phyloP scores from a whole-genome alignment of 192 early-diverging fungal species.

The Funneliformis mosseae region DNA sequence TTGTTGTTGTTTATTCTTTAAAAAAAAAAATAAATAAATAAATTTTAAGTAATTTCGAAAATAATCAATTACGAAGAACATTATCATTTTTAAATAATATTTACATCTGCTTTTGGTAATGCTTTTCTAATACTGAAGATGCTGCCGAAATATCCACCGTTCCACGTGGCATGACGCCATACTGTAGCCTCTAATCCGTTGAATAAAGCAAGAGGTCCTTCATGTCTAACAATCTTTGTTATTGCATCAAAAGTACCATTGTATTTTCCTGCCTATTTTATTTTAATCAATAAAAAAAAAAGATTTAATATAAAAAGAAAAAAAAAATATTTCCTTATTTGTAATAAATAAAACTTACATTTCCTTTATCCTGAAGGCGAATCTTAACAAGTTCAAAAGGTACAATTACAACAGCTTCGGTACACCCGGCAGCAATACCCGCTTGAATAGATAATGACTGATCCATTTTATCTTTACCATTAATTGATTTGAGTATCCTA shows the following conservation, averaged over 20 bases:
- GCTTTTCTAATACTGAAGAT: constrained; percentile 69
- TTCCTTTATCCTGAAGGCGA: constrained; percentile 89
- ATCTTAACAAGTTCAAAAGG: constrained; percentile 96
- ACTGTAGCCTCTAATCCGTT: constrained; percentile 93
- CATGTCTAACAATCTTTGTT: constrained; percentile 75
- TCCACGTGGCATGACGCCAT: constrained; percentile 94
- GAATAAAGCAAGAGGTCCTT: constrained; percentile 81
- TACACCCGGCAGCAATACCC: constrained; percentile 88
- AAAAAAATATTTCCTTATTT: background rate
- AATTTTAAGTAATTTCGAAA: background rate
- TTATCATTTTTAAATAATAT: background rate
- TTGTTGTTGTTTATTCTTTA: constrained; percentile 69
- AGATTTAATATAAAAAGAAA: background rate
- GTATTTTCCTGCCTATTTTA: constrained; percentile 79
- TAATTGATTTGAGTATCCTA: constrained; percentile 66
- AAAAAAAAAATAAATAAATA: background rate
- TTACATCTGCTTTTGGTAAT: constrained; percentile 76
- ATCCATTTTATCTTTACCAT: constrained; percentile 73
- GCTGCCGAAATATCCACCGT: constrained; percentile 95
- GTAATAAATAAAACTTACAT: constrained; percentile 51
- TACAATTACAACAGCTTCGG: constrained; percentile 90
- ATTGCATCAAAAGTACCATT: constrained; percentile 78
- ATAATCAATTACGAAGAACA: background rate
- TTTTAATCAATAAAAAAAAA: too few species aligned
- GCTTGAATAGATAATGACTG: constrained; percentile 80